Evolutionary conservation across 192 early-diverging fungal species (phyloP).

Genomic region (Pecoramyces ruminantium): DNA sequence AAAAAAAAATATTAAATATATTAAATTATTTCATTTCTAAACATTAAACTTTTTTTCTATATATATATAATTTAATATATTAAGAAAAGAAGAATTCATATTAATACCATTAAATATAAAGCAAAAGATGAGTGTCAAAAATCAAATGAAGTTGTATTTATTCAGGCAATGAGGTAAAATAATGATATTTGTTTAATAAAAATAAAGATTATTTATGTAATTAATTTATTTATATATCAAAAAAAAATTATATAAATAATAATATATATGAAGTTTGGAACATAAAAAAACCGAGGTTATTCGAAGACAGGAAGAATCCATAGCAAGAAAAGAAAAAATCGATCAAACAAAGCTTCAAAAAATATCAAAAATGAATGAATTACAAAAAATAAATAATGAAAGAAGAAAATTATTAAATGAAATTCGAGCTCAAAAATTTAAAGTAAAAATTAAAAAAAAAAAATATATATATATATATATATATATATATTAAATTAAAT

Average conservation of each 20-base stretch:
- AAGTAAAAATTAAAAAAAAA: neutral
- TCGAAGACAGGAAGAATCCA: neutral
- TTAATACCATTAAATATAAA: neutral
- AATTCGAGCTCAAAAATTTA: neutral
- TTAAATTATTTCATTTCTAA: too few species aligned
- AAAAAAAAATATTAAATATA: too few species aligned
- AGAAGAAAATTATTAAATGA: neutral
- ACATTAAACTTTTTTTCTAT: too few species aligned
- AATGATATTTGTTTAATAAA: too few species aligned
- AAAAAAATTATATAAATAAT: too few species aligned
- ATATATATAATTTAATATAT: too few species aligned
- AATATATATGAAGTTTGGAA: neutral
- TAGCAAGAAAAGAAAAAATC: neutral
- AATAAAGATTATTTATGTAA: too few species aligned
- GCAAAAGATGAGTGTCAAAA: neutral
- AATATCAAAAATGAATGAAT: neutral
- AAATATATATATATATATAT: too few species aligned
- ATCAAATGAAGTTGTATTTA: neutral
- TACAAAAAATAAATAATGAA: neutral
- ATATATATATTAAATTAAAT: too few species aligned
- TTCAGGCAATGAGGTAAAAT: neutral
- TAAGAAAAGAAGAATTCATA: neutral
- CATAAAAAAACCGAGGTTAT: neutral
- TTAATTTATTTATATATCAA: too few species aligned
- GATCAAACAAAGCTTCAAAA: neutral